Evolutionary conservation across 225 moss, liverwort and hornwort genomes (phyloP), one percentile per base, ranked within the genome.

Genomic region (Physcomitrellopsis africana): DNA sequence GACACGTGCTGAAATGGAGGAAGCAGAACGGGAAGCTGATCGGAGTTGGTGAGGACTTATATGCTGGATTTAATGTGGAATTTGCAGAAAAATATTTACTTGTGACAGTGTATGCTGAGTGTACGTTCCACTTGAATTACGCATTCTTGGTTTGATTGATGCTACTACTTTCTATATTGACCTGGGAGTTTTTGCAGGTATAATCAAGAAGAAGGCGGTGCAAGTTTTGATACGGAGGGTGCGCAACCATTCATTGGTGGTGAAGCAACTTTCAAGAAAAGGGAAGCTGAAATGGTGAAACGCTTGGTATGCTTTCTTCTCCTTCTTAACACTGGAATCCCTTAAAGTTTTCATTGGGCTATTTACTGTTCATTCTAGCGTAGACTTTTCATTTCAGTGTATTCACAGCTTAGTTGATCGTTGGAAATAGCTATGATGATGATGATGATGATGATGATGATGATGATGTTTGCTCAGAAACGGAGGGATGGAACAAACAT

Each of bases 401-500:
- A 43, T 51, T 63, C 17, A 56, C 29, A 2, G 49, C 27, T 73
- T 55, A 56, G 19, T 42, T 72, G 55, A 11, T 63, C 27, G 16
- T 48, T 16, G 60, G 56, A 42, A 16, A 18, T 12, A n/a, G n/a
- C 29, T 17, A 17, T 69, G 49, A 17, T 56, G 48, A 48, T 61
- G 29, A 41, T 55, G 43, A 17, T 69, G 49, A 17, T 56, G 48
- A 48, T 61, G 29, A 41, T 55, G 43, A 5, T 55, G 32, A 37
- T 37, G 32, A 37, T 37, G 5, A 37, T 57, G 75, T 14, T 60
- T 81, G 22, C 77, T 68, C 56, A 96, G 96, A 99, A 87, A 76
- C 89, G 99, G 70, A 88, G 93, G 79, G 99, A 99, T 72, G 99
- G 99, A 64, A 83, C 95, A 27, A 92, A 93, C 68, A 99, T 99